Evolutionary conservation across 257 asterid species (phyloP), one percentile per base, ranked within the genome.

Genomic region (Scutellaria baicalensis): DNA sequence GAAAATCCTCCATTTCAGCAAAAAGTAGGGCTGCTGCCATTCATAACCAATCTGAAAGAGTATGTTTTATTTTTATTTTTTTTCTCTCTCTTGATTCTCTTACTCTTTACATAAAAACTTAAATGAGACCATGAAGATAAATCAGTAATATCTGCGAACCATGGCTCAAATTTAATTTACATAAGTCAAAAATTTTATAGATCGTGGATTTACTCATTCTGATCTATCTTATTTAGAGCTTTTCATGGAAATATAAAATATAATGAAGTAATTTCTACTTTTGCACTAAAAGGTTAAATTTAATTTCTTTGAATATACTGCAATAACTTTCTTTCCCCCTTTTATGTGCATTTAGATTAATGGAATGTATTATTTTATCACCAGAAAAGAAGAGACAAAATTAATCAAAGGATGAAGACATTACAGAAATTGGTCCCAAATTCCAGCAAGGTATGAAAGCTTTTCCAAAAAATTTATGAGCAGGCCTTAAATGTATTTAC

Each of bases 41-140:
- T 55, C 98, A 93, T 51, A 93, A 90, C 78, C 98, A 93, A 79
- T 93, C 98, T 23, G 98, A 93, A 84, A 82, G 98, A 48, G 98
- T 93, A 87, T 9, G 77, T 59, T 8, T 17, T 42, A 1, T 21
- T 48, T 6, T 31, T 9, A 76, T 59, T 8, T 17, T 42, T 1
- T 21, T 48, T 6, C 20, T 35, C 10, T 10, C 3, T 61, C 7
- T 35, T 13, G 4, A 9, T 23, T 59, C 8, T 23, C 6, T 23
- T 4, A 10, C 0, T 44, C 0, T 44, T 12, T 44, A 9, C 6
- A 44, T 4, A 6, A 6, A 44, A 44, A 27, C 33, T 27, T 3
- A 3, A 1, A 27, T 0, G 33, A 27, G 33, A 27, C 4, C 33
- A 5, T 27, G 4, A 1, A 27, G 33, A 27, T 27, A 27, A 27